Base-by-base conservation (phyloP, 2,329 filamentous ascomycete species). In the Penicillium sp. region DNA sequence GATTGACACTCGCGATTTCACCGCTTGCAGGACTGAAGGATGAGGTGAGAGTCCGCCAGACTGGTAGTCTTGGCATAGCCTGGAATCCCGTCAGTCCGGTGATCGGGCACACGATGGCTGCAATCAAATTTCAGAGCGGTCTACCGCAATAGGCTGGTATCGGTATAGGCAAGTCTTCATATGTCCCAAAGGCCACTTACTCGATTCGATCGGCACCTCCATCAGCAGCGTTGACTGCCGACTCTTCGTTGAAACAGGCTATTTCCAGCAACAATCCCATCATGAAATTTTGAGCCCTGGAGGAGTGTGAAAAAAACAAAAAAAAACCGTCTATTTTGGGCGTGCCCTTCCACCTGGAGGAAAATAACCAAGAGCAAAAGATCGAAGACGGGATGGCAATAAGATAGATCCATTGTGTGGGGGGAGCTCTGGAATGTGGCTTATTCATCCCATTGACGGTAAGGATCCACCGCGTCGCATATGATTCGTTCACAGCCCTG, bases 171-270 rank as follows among this genome's bases (percentile, higher is more conserved):
- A 22, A 45, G 10, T 45, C 26, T 22, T n/a, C n/a, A 42, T 19
- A 22, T 37, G 35, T 15, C 35, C 13, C 2, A 30, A 8, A 8
- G n/a, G 38, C 24, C 28, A 72, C 72, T 61, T 57, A 80, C 70
- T 86, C 84, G 56, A 86, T 81, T 0, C 84, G 78, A 66, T 82
- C 74, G 3, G 83, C 84, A 10, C 82, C 82, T 28, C 75, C 69
- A 2, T 65, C 42, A 7, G 73, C 72, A 10, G 84, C 84, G 17
- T 73, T 60, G 4, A 81, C 59, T 2, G 81, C 82, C 0, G 82
- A 84, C n/a, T 67, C 55, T 9, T 62, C 30, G 50, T 75, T 80
- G 73, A 85, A 85, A 64, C 79, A 82, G 12, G 82, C 82, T 49
- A 85, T 80, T 72, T 85, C 83, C 13, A 72, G 40, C 3, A 70